Percentiles rank a stretch among this genome's conserved stretches.
These are phyloP conservation scores for Boletus reticulatus DNA, from an alignment of 768 basidiomycete genomes.

Conservation along the genomic window DNA sequence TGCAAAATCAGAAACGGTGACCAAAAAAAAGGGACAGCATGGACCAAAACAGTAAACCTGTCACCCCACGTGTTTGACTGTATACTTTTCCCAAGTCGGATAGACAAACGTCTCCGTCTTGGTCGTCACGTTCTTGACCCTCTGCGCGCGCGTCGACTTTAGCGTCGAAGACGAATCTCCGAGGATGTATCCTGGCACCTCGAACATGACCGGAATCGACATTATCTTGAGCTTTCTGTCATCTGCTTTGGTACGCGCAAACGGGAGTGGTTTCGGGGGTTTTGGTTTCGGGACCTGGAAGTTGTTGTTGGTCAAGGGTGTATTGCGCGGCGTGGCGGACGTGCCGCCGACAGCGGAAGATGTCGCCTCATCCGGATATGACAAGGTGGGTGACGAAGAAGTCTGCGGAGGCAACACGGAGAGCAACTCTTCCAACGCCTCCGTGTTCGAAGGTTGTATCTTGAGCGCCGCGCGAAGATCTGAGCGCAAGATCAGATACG, in stretches of 20 bases:
- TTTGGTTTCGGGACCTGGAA: slow-evolving; percentile 42
- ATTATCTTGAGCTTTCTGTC: slow-evolving; percentile 53
- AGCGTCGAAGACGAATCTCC: slow-evolving; percentile 20
- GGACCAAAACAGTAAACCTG: neutral
- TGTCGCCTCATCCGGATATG: slow-evolving; percentile 21
- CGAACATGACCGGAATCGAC: slow-evolving; percentile 42
- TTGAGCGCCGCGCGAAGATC: slow-evolving; percentile 61
- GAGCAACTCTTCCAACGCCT: slow-evolving; percentile 57
- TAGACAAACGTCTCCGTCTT: slow-evolving; percentile 48
- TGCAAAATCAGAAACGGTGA: neutral
- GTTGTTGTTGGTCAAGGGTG: slow-evolving; percentile 22
- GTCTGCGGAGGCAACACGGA: slow-evolving; percentile 33
- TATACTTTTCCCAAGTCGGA: slow-evolving; percentile 68
- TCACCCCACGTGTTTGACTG: slow-evolving; percentile 40
- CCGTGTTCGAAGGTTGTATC: slow-evolving; percentile 61
- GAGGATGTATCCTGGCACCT: slow-evolving; percentile 26
- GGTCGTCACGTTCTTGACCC: slow-evolving; percentile 28
- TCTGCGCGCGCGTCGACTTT: slow-evolving; percentile 30
- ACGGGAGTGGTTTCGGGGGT: slow-evolving; percentile 48
- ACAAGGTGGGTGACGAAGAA: slow-evolving; percentile 5
- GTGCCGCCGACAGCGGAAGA: slow-evolving; percentile 30
- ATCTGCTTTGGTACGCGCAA: slow-evolving; percentile 49
- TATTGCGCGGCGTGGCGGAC: slow-evolving; percentile 9
- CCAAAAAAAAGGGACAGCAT: neutral
- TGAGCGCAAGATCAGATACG: slow-evolving; percentile 22